A percentile compares a stretch with the other conserved stretches of the same genome.
Conservation (phyloP, 1,284 basidiomycete genomes). For the Malassezia pachydermatis region DNA sequence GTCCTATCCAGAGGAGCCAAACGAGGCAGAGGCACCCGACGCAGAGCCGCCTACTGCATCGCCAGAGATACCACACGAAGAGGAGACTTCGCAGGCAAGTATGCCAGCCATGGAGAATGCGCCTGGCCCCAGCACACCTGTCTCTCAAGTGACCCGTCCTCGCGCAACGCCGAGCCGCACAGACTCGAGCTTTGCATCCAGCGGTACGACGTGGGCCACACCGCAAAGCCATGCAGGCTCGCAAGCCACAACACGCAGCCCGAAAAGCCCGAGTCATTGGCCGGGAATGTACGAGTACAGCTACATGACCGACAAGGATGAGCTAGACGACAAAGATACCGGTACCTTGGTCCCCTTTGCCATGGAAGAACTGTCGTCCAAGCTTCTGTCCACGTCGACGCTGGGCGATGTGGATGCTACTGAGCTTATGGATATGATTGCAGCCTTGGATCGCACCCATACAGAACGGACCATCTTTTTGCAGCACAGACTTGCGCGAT, state of each 20-base stretch:
- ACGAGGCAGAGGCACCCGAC: not conserved
- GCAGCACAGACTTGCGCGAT: conserved; percentile 19
- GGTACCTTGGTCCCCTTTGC: conserved; percentile 9
- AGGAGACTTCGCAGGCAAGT: no score
- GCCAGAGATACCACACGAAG: not conserved
- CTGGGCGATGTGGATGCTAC: conserved; percentile 12
- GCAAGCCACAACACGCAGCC: not conserved
- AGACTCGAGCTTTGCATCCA: conserved; percentile 10
- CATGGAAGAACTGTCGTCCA: conserved; percentile 11
- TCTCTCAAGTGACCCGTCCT: not conserved
- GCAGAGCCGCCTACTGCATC: not conserved
- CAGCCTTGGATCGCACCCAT: conserved; percentile 17
- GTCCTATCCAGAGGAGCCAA: not conserved
- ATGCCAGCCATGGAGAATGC: no score
- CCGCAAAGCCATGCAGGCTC: conserved; percentile 2
- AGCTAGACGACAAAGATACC: conserved; percentile 13
- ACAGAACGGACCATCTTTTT: conserved; percentile 16
- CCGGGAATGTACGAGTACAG: conserved; percentile 15
- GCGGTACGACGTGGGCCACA: conserved; percentile 6
- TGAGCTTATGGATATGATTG: conserved; percentile 16
- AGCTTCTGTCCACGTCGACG: conserved; percentile 7
- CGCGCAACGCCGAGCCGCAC: not conserved
- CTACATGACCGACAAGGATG: conserved; percentile 15
- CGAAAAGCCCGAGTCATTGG: not conserved
- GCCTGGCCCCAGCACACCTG: no score